A percentile compares a stretch with the other conserved stretches of the same genome.
Evolutionary conservation across 345 rosid species (phyloP).

Genomic region (Carallia brachiata): DNA sequence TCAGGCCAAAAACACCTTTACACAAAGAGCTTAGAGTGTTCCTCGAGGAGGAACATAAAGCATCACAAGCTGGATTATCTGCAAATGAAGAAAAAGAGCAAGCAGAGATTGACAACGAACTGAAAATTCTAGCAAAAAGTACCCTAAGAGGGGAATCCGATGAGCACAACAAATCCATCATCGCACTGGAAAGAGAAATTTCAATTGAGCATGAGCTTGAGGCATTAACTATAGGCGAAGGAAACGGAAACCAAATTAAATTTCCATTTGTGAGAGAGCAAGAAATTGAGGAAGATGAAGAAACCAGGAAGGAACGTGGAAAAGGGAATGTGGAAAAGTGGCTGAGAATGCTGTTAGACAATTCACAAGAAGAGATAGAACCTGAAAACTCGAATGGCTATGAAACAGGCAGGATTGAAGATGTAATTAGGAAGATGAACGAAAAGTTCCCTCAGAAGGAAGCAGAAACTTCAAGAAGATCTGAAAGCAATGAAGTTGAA

Average conservation of each 20-base stretch:
- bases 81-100: slow-evolving; percentile 33
- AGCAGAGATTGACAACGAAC: slow-evolving; percentile 36
- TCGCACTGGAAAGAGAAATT: slow-evolving; percentile 31
- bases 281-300: slow-evolving; percentile 72
- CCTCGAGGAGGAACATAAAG: slow-evolving; percentile 72
- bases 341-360: slow-evolving; percentile 77
- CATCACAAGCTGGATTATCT: slow-evolving; percentile 41
- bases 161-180: slow-evolving; percentile 35
- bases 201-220: slow-evolving; percentile 38
- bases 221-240: slow-evolving; percentile 41
- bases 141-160: slow-evolving; percentile 22
- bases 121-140: slow-evolving; percentile 24
- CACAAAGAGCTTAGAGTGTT: slow-evolving; percentile 70
- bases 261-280: slow-evolving; percentile 34
- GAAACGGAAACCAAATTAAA: slow-evolving; percentile 33
- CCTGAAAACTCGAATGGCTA: slow-evolving; percentile 27
- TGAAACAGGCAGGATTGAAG: slow-evolving; percentile 41
- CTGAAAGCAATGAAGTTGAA: not conserved
- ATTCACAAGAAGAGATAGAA: slow-evolving; percentile 40
- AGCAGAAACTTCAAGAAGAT: slow-evolving; percentile 19
- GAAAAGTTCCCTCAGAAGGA: slow-evolving; percentile 51
- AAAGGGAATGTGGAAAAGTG: slow-evolving; percentile 93
- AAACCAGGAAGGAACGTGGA: slow-evolving; percentile 68
- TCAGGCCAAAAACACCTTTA: slow-evolving; percentile 41
- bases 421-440: slow-evolving; percentile 51